Percentiles rank a stretch among this genome's conserved stretches.
Conservation (phyloP, 352 stramenopile species). For the Aphanomyces astaci region DNA sequence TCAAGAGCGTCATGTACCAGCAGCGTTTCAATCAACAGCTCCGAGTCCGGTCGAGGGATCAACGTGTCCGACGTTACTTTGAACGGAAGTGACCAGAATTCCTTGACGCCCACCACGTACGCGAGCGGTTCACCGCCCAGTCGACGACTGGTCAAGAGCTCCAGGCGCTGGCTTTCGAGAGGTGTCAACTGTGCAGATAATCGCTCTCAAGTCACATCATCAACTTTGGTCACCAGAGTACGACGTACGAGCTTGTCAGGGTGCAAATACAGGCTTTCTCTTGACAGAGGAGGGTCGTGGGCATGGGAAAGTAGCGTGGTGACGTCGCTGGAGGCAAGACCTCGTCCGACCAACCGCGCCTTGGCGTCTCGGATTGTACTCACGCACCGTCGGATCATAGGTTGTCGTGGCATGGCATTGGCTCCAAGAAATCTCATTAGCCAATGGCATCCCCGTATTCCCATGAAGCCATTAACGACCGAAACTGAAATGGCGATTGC, state of each 20-base stretch:
- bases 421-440: not conserved
- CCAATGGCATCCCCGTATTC: not conserved
- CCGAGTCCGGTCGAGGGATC: conserved; percentile 73
- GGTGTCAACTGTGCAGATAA: not conserved
- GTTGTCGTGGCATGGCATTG: not conserved
- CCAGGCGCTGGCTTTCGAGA: not conserved
- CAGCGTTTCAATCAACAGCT: conserved; percentile 69
- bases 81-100: conserved; percentile 72
- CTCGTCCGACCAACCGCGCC: not conserved
- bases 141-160: not conserved
- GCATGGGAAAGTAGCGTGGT: not conserved
- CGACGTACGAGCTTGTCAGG: not conserved
- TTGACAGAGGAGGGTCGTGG: not conserved
- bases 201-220: not conserved
- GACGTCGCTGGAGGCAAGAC: not conserved
- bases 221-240: not conserved
- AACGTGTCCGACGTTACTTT: conserved; percentile 48
- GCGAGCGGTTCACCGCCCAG: conserved; percentile 53
- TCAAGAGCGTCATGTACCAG: conserved; percentile 31
- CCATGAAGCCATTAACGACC: too few species aligned
- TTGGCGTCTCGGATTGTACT: not conserved
- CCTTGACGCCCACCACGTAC: conserved; percentile 54
- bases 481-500: too few species aligned
- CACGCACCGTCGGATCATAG: not conserved
- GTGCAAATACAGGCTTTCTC: conserved; percentile 1